Evolutionary conservation across 441 rosid genomes (phyloP).

Genomic region (Populus hybrid): DNA sequence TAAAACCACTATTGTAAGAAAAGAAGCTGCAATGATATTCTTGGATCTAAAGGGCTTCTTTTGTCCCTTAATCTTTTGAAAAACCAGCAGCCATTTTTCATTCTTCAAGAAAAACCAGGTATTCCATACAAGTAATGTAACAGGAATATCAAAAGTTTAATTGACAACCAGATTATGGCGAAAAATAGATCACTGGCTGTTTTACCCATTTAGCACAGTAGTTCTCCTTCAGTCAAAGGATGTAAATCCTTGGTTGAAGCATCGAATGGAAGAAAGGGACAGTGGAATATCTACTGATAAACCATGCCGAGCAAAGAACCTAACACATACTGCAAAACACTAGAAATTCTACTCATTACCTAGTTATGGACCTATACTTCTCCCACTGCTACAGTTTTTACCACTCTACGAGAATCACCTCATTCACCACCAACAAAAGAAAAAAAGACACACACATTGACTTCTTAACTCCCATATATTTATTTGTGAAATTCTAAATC

Average conservation of each 20-base stretch:
- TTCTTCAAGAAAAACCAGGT: background rate
- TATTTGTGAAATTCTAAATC: background rate
- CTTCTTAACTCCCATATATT: background rate
- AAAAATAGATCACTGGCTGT: background rate
- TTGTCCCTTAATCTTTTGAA: background rate
- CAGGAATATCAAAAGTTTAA: background rate
- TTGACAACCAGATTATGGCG: background rate
- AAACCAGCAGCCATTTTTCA: background rate
- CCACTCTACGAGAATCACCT: background rate
- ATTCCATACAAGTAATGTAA: background rate
- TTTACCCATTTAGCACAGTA: background rate
- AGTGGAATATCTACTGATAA: background rate
- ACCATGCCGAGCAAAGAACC: background rate
- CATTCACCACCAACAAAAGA: background rate
- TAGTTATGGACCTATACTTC: background rate
- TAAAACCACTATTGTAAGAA: background rate
- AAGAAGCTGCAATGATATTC: background rate
- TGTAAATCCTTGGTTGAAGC: background rate
- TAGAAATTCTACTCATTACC: background rate
- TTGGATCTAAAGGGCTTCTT: background rate
- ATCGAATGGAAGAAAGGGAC: background rate
- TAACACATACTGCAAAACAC: background rate
- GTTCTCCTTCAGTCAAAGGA: background rate
- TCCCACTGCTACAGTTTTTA: background rate
- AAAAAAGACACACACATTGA: background rate